These are phyloP conservation scores for Oryza officinalis DNA, from an alignment of 176 grass and related monocot genomes.

Conservation along the genomic window DNA sequence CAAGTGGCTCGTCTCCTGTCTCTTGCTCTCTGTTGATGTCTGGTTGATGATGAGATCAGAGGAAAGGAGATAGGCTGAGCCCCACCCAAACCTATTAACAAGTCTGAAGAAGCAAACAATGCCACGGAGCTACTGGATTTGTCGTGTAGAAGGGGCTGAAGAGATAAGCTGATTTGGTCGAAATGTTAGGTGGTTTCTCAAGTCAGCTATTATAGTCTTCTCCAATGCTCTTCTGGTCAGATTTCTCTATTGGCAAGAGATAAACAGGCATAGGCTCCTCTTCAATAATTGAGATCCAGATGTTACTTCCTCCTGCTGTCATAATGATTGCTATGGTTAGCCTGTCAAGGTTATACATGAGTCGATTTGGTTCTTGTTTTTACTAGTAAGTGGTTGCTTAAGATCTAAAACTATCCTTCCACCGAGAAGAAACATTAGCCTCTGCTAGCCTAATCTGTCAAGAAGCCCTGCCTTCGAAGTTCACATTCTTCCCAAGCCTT, in stretches of 20 bases:
- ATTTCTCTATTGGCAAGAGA: constrained; percentile 5
- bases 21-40: constrained; percentile 22
- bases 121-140: background rate
- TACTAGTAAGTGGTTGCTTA: constrained; percentile 23
- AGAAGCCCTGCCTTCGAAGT: constrained; percentile 20
- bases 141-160: constrained; percentile 17
- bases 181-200: constrained; percentile 26
- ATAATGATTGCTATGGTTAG: constrained; percentile 35
- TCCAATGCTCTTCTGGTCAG: constrained; percentile 11
- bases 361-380: constrained; percentile 26
- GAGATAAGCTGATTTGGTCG: constrained; percentile 33
- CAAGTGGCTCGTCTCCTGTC: constrained; percentile 33
- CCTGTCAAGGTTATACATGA: constrained; percentile 24
- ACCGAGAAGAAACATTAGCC: constrained; percentile 19
- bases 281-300: constrained; percentile 46
- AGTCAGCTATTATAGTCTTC: constrained; percentile 30
- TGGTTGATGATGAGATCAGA: constrained; percentile 18
- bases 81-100: constrained; percentile 6
- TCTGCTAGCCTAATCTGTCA: constrained; percentile 19
- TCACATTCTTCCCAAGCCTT: constrained; percentile 14
- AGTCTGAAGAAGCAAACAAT: constrained; percentile 11
- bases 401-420: constrained; percentile 2
- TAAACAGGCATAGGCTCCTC: constrained; percentile 18
- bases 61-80: constrained; percentile 19
- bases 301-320: constrained; percentile 2